Evolutionary conservation across 306 rosid genomes (phyloP).

Genomic region (Dalbergia cochinchinensis): DNA sequence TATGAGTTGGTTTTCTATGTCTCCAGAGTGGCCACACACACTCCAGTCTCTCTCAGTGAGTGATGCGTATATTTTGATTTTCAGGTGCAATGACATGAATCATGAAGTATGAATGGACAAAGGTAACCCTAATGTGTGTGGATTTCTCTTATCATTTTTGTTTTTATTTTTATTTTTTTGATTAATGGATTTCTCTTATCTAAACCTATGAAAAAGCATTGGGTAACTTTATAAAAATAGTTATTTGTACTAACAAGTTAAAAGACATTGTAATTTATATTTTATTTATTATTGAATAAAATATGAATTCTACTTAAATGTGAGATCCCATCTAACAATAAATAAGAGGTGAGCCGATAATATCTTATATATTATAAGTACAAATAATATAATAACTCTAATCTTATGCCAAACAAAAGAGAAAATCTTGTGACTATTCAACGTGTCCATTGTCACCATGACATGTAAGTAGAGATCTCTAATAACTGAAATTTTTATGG

Average conservation of each 20-base stretch:
- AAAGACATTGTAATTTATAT: too few species aligned
- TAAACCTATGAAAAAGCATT: conserved; percentile 30
- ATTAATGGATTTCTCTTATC: conserved; percentile 1
- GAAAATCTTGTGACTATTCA: neutral
- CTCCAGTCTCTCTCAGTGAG: neutral
- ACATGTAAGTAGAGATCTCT: too few species aligned
- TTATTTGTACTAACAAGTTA: too few species aligned
- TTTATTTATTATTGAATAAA: too few species aligned
- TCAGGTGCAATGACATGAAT: conserved; percentile 28
- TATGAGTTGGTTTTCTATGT: conserved; percentile 60
- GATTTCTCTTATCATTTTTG: neutral
- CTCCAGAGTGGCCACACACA: conserved; percentile 55
- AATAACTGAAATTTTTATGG: too few species aligned
- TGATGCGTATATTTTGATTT: neutral
- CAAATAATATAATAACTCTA: too few species aligned
- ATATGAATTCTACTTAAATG: too few species aligned
- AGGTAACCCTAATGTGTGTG: conserved; percentile 45
- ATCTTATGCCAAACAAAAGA: neutral
- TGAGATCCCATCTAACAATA: too few species aligned
- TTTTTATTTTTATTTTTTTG: too few species aligned
- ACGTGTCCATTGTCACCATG: too few species aligned
- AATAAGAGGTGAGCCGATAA: too few species aligned
- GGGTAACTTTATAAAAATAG: conserved; percentile 44
- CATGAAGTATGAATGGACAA: conserved; percentile 40
- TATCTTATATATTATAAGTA: too few species aligned